A percentile compares a stretch with the other conserved stretches of the same genome.
Evolutionary conservation across 164 flowering plant genomes (phyloP).

Genomic region (Vitis vinifera): DNA sequence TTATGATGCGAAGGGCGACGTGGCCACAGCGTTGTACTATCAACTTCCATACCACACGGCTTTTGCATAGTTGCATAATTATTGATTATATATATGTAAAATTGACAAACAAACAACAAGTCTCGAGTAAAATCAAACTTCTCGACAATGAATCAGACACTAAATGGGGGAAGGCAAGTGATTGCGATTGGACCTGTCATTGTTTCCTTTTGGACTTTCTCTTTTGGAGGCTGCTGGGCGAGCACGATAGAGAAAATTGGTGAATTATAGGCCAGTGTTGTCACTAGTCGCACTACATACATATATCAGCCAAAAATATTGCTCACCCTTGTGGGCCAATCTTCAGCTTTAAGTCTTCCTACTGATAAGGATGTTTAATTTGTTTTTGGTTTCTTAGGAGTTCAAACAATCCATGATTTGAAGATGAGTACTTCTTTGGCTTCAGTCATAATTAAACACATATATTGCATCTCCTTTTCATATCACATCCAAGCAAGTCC

Average conservation of each 20-base stretch:
- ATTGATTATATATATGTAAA: background rate
- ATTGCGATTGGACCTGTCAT: background rate
- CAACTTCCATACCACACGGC: no score
- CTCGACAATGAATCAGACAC: slow-evolving; percentile 1
- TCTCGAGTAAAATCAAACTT: background rate
- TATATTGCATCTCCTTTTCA: no score
- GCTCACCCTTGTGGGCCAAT: slow-evolving; percentile 8
- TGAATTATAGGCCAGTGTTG: background rate
- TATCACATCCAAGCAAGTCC: no score
- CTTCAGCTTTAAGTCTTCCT: slow-evolving; percentile 3
- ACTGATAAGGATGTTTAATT: background rate
- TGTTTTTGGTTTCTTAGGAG: no score
- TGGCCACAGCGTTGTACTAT: no score
- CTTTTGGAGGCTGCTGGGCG: slow-evolving; percentile 14
- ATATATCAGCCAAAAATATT: background rate
- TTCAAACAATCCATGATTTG: no score
- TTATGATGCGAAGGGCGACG: no score
- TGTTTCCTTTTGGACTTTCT: slow-evolving; percentile 13
- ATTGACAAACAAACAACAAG: background rate
- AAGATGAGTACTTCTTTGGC: no score
- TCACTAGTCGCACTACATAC: slow-evolving; percentile 6
- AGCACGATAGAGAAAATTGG: background rate
- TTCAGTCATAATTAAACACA: no score
- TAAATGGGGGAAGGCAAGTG: background rate
- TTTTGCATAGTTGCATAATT: no score